A percentile compares a stretch with the other conserved stretches of the same genome.
Conservation (phyloP, 2,329 filamentous ascomycete species). For the Sporothrix euskadiensis region DNA sequence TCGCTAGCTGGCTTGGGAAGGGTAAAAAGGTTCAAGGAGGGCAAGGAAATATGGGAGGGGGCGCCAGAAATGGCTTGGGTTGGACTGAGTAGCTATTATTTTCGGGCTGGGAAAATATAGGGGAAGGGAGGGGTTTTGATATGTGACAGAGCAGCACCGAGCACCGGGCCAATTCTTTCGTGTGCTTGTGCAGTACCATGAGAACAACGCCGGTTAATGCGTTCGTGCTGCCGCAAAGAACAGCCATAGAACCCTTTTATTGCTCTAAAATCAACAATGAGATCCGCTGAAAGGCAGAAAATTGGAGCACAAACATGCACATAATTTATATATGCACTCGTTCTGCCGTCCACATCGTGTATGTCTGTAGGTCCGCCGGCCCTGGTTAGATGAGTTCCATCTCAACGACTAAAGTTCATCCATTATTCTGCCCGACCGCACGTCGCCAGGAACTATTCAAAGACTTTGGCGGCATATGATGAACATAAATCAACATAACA, state of each 20-base stretch:
- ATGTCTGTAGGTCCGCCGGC: conserved; percentile 15
- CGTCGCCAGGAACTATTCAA: not conserved
- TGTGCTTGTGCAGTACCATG: not conserved
- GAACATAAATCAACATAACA: not conserved
- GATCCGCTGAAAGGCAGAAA: not conserved
- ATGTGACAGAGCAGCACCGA: conserved; percentile 2
- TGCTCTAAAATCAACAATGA: not conserved
- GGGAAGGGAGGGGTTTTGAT: not conserved
- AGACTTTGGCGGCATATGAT: not conserved
- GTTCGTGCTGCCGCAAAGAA: not conserved
- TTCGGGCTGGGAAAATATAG: conserved; percentile 22
- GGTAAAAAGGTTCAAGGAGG: not conserved
- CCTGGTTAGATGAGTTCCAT: not conserved
- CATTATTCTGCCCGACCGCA: not conserved
- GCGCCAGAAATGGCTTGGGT: conserved; percentile 14
- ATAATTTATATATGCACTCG: not conserved
- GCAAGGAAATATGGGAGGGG: not conserved
- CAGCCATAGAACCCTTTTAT: not conserved
- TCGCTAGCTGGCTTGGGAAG: not conserved
- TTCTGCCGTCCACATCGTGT: not conserved
- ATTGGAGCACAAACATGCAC: not conserved
- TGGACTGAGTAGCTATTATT: conserved; percentile 6
- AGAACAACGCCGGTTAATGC: not conserved
- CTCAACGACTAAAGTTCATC: not conserved
- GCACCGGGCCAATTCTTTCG: too few species aligned